Evolutionary conservation across 2,329 filamentous ascomycete genomes (phyloP), one percentile per base, ranked within the genome.

Genomic region (Pseudocercospora fijiensis): DNA sequence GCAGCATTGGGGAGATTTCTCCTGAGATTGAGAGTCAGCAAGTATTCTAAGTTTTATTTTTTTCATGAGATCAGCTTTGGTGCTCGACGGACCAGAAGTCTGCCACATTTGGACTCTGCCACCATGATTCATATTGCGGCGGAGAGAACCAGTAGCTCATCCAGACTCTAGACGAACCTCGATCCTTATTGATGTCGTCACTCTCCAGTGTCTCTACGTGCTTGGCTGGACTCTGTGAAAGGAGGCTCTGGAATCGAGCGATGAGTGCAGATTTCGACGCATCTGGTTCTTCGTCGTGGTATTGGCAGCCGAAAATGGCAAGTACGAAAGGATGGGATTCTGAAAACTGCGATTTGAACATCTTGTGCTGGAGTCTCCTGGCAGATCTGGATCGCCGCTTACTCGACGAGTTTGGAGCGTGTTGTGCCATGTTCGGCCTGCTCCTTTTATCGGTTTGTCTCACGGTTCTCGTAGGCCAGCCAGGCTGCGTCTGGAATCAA

Each of bases 241-340:
- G 26, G 9, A 56, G 52, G 16, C 11, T 20, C 11, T 30, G 26
- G 18, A 56, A 37, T 20, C 27, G n/a, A 7, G 27, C 30, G 26
- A 56, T 56, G 20, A 56, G 52, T 20, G 27, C 30, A 6, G 52
- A 33, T 16, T 56, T 56, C 1, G 52, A 28, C 18, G 52, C 16
- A 20, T 26, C 27, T 13, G 28, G 52, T 20, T 26, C 24, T 18
- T 30, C 27, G 16, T 20, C 52, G 26, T 56, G 52, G 18, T 56
- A 56, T 33, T 56, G 52, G 13, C 52, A 56, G 24, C 52, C 52
- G 26, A 56, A 56, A 27, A 56, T 56, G 24, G 52, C 52, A 28
- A 56, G 30, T 6, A 56, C 52, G 52, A 56, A 56, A 20, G 52
- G 52, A 33, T 30, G 52, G 20, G 27, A 30, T 1, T 28, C 24